Percentiles rank a stretch among this genome's conserved stretches.
Conservation (phyloP, 2,329 filamentous ascomycete species). For the Grosmannia penicillata region DNA sequence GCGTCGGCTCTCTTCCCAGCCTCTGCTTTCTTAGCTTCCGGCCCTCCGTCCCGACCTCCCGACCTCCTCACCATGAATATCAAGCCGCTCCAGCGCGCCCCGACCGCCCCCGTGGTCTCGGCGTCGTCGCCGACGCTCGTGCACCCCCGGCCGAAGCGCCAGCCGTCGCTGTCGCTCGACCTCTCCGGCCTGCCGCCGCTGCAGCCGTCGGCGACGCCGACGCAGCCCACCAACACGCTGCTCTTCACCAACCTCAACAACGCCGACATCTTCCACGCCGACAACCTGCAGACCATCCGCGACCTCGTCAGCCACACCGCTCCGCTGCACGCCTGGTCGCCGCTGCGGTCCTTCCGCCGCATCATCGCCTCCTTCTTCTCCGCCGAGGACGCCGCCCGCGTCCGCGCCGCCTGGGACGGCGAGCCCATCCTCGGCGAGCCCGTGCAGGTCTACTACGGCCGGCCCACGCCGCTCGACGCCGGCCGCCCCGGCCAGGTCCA, state of each 20-base stretch:
- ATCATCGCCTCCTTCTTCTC: constrained; percentile 69
- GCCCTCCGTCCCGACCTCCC: neutral
- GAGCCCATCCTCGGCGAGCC: constrained; percentile 57
- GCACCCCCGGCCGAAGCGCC: constrained; percentile 10
- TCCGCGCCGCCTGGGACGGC: constrained; percentile 60
- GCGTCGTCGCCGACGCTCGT: neutral
- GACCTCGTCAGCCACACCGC: constrained; percentile 56
- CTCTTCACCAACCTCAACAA: constrained; percentile 70
- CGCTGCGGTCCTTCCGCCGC: constrained; percentile 68
- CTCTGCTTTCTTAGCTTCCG: neutral
- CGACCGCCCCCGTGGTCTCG: neutral
- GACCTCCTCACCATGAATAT: neutral
- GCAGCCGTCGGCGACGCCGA: constrained; percentile 42
- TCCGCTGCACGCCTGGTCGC: constrained; percentile 62
- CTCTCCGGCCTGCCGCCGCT: constrained; percentile 53
- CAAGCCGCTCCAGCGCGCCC: neutral
- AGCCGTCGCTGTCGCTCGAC: constrained; percentile 49
- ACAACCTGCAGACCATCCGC: constrained; percentile 60
- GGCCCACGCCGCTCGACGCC: constrained; percentile 38
- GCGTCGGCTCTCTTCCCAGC: no score
- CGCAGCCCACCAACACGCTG: constrained; percentile 67
- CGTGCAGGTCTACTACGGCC: constrained; percentile 55
- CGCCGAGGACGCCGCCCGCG: constrained; percentile 51
- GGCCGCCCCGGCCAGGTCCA: constrained; percentile 25
- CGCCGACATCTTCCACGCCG: constrained; percentile 55